Base-by-base conservation (phyloP, 164 flowering plant genomes). In the Platanus orientalis region DNA sequence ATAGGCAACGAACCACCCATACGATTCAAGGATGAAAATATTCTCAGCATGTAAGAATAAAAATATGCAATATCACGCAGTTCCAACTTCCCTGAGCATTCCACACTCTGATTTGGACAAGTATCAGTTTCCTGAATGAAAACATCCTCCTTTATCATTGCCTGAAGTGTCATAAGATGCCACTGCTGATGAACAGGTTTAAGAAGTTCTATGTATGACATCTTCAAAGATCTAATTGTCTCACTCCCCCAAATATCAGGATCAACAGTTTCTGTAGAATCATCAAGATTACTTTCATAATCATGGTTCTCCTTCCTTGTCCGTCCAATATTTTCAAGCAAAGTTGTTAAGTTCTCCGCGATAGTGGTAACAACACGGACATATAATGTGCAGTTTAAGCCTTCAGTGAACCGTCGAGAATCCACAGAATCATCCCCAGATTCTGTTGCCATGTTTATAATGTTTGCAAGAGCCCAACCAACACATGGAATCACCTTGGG, bases 381-480 rank as follows among this genome's bases (percentile, higher is more conserved):
- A 81, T 91, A 92, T 39, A 68, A 61, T 26, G 71, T 65, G 68
- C 40, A 70, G 58, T 84, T 79, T 53, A 86, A 59, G 50, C 76
- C 85, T 57, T 75, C 69, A 52, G 75, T 57, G 58, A 86, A 81
- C 59, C 62, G 65, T 54, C 81, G 80, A 51, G 79, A 57, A 69
- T 71, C 72, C 21, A 49, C 27, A 53, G 68, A 69, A 36, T 73
- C 78, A 49, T 64, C 83, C 49, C 77, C 89, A 71, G 62, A 56
- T 56, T 71, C 83, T 32, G 84, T 71, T 21, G 74, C 90, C 55
- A 95, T 79, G 72, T 69, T 75, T 70, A 95, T 69, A 42, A 84
- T 76, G 70, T 91, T 95, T 60, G 87, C 93, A 73, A 95, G 94
- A 74, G 83, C 90, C 96, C 97, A 95, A 62, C 92, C 97, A 75